Conservation (phyloP, 1,284 basidiomycete species). For the Somion occarium region DNA sequence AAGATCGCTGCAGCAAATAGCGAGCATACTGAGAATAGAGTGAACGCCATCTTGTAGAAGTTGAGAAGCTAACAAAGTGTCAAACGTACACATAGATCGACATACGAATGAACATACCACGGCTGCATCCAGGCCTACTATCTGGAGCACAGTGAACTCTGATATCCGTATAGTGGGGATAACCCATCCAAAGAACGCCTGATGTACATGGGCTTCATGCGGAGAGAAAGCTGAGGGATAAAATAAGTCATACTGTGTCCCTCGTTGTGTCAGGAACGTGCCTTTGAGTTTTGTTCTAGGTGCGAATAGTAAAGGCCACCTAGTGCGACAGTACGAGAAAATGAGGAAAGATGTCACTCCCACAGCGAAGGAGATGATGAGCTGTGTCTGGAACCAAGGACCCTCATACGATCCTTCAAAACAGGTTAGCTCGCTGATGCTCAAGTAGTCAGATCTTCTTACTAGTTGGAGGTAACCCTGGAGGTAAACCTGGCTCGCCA, state of each 20-base stretch:
- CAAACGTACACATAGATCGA: conserved; percentile 2
- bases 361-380: conserved; percentile 73
- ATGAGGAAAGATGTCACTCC: conserved; percentile 79
- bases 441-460: not conserved
- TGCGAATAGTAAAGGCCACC: conserved; percentile 89
- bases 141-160: conserved; percentile 93
- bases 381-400: conserved; percentile 92
- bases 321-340: conserved; percentile 83
- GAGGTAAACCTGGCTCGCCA: conserved; percentile 5
- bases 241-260: conserved; percentile 9
- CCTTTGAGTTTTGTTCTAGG: conserved; percentile 94
- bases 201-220: conserved; percentile 80
- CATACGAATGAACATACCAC: conserved; percentile 49
- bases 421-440: not conserved
- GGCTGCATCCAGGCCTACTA: conserved; percentile 94
- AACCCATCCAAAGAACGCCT: conserved; percentile 93
- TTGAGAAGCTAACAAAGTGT: conserved; percentile 65
- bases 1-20: conserved; percentile 75
- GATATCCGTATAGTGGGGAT: conserved; percentile 86
- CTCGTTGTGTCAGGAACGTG: too few species aligned
- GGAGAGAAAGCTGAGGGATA: conserved; percentile 90
- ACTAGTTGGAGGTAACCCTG: conserved; percentile 8
- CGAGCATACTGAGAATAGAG: conserved; percentile 84
- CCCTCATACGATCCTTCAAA: conserved; percentile 70
- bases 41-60: conserved; percentile 95